A percentile compares a stretch with the other conserved stretches of the same genome.
These are phyloP conservation scores for Colletotrichum liriopes DNA, from an alignment of 2,329 filamentous ascomycete genomes.

Conservation along the genomic window DNA sequence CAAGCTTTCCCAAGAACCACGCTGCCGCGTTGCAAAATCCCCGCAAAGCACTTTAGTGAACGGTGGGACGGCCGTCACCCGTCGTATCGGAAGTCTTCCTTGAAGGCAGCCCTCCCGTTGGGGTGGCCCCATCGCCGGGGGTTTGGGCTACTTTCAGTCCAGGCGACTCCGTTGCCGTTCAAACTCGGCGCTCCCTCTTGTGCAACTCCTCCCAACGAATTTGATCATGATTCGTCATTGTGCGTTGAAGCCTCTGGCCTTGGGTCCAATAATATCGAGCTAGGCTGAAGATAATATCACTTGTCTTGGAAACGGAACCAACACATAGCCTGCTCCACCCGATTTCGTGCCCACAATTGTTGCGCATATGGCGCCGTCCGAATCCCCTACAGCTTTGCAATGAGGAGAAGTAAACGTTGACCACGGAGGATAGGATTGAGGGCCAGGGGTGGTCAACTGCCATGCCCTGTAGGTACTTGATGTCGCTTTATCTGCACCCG, in stretches of 20 bases:
- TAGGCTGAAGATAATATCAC: not conserved
- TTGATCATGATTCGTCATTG: conserved; percentile 30
- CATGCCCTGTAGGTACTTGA: not conserved
- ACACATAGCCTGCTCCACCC: not conserved
- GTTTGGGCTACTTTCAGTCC: conserved; percentile 27
- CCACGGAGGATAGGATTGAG: not conserved
- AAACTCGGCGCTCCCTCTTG: conserved; percentile 13
- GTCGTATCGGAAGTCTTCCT: conserved; percentile 42
- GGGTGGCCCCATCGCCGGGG: not conserved
- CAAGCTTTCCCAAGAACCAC: conserved; percentile 39
- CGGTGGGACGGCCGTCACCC: conserved; percentile 24
- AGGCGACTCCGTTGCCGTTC: conserved; percentile 12
- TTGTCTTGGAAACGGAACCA: not conserved
- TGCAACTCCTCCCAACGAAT: conserved; percentile 1
- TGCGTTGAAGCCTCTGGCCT: conserved; percentile 1
- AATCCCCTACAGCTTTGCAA: not conserved
- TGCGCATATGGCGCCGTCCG: not conserved
- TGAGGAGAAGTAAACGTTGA: not conserved
- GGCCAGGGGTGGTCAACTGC: not conserved
- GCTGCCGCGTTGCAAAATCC: conserved; percentile 2
- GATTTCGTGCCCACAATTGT: not conserved
- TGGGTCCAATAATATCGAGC: not conserved
- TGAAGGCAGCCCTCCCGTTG: conserved; percentile 17
- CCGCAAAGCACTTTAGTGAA: conserved; percentile 33
- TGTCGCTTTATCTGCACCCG: not conserved